phyloP scores from a whole-genome alignment of 306 rosid genomes.

The Dalbergia oliveri region DNA sequence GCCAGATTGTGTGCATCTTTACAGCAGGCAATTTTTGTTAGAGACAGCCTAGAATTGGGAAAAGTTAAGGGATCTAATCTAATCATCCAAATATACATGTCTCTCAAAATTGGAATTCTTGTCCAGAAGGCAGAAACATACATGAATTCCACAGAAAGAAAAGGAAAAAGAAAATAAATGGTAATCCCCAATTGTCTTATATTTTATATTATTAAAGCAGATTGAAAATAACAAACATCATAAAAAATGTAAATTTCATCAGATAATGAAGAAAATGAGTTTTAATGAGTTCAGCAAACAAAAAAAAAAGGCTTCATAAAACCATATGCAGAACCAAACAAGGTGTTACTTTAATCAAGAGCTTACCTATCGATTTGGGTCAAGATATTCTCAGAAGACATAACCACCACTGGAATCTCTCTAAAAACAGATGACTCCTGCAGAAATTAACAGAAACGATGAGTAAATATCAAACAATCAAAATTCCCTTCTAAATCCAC shows the following conservation, averaged over 20 bases:
- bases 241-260: not conserved
- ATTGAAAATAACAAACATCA: constrained; percentile 34
- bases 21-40: not conserved
- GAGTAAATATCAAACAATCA: constrained; percentile 1
- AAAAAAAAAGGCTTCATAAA: constrained; percentile 25
- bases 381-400: constrained; percentile 92
- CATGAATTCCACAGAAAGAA: not conserved
- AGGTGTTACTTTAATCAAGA: constrained; percentile 20
- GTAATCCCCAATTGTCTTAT: not conserved
- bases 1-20: constrained; percentile 17
- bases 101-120: constrained; percentile 23
- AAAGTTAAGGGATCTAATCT: not conserved
- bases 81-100: constrained; percentile 1
- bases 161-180: not conserved
- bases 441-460: constrained; percentile 40
- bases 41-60: constrained; percentile 9
- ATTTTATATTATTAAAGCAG: constrained; percentile 12
- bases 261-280: not conserved
- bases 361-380: constrained; percentile 89
- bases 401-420: constrained; percentile 94
- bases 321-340: not conserved
- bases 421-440: constrained; percentile 90
- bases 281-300: not conserved
- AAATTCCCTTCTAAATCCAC: not conserved
- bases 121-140: not conserved